Percentiles rank a stretch among this genome's conserved stretches.
phyloP scores from a whole-genome alignment of 116 monocot genomes.

The Iris pallida region DNA sequence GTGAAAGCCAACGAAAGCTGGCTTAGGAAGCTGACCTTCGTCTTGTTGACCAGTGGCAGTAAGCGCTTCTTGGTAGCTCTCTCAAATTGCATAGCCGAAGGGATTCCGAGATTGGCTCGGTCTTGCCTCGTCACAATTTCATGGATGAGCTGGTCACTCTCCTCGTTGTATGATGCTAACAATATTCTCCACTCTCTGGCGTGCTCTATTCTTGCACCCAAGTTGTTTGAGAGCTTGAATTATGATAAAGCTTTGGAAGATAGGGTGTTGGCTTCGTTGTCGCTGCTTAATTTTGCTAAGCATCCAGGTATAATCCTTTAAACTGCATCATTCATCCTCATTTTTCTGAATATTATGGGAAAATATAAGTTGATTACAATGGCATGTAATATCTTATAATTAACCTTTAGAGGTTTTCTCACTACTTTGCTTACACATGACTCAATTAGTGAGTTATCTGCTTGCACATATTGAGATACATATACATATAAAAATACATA shows the following conservation, averaged over 20 bases:
- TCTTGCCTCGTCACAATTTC: slow-evolving; percentile 71
- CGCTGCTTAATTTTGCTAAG: slow-evolving; percentile 61
- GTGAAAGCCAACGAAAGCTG: slow-evolving; percentile 5
- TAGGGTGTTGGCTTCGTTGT: slow-evolving; percentile 67
- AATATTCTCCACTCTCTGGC: slow-evolving; percentile 33
- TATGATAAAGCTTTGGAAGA: slow-evolving; percentile 76
- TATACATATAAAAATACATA: no score
- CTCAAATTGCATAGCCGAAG: slow-evolving; percentile 62
- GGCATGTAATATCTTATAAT: no score
- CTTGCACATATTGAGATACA: no score
- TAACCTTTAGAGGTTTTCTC: no score
- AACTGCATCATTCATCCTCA: no score
- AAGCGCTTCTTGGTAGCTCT: slow-evolving; percentile 54
- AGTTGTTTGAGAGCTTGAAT: slow-evolving; percentile 54
- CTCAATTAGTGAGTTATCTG: no score
- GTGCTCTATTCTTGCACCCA: slow-evolving; percentile 55
- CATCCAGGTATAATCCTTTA: slow-evolving; percentile 49
- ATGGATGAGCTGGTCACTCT: slow-evolving; percentile 65
- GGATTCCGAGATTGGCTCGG: slow-evolving; percentile 53
- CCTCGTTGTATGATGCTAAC: slow-evolving; percentile 22
- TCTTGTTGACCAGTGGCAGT: slow-evolving; percentile 28
- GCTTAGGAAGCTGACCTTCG: slow-evolving; percentile 18
- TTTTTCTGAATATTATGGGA: no score
- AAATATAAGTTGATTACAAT: no score
- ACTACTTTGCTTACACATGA: no score